These are phyloP conservation scores for Akanthomyces muscarius DNA, from an alignment of 2,329 filamentous ascomycete genomes.

Conservation along the genomic window DNA sequence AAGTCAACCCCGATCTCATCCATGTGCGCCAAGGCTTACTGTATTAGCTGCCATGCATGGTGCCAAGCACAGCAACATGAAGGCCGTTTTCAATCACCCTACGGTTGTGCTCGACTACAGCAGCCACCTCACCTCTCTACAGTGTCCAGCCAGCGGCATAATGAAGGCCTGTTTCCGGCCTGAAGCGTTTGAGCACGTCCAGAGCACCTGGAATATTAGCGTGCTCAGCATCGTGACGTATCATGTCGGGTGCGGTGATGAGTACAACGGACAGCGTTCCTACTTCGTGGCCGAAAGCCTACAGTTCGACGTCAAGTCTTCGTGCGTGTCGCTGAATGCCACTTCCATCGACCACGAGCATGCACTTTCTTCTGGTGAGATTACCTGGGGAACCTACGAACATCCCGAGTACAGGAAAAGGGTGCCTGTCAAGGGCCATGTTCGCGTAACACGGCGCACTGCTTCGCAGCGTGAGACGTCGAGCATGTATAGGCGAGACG, in stretches of 20 bases:
- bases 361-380: constrained; percentile 13
- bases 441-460: background rate
- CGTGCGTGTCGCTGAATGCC: background rate
- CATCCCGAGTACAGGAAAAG: constrained; percentile 3
- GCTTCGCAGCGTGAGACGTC: background rate
- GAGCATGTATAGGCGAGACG: background rate
- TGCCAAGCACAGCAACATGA: background rate
- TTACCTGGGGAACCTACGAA: constrained; percentile 14
- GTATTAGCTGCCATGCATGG: constrained; percentile 6
- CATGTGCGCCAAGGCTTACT: no score
- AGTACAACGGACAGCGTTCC: background rate
- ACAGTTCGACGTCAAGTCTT: background rate
- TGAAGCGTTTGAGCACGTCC: background rate
- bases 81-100: constrained; percentile 4
- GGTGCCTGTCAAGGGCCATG: background rate
- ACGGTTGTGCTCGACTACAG: constrained; percentile 12
- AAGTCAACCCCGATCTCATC: background rate
- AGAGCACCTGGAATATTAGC: background rate
- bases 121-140: background rate
- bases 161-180: background rate
- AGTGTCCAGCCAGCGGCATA: background rate
- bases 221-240: constrained; percentile 3
- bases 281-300: constrained; percentile 1
- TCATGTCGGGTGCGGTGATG: constrained; percentile 11
- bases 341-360: background rate